Evolutionary conservation across 176 grass and related monocot genomes (phyloP).

Genomic region (Rhynchospora breviuscula): DNA sequence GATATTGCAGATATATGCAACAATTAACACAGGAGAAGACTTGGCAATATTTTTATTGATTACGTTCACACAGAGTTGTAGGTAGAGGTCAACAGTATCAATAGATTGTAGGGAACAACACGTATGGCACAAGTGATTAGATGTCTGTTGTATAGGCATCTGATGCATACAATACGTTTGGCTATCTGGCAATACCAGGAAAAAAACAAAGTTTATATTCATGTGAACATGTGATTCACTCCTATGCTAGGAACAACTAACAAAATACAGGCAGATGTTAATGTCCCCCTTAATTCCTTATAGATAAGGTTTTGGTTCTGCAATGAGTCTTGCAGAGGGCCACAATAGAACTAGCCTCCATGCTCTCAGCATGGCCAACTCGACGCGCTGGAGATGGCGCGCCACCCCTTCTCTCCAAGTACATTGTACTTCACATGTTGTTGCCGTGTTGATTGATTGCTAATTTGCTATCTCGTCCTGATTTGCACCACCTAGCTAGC

Average conservation of each 20-base stretch:
- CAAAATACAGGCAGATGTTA: not conserved
- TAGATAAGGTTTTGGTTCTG: not conserved
- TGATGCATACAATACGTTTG: not conserved
- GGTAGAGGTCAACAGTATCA: not conserved
- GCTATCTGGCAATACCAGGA: not conserved
- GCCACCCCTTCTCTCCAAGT: not conserved
- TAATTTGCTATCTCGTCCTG: not conserved
- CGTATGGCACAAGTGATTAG: not conserved
- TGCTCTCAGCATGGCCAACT: slow-evolving; percentile 1
- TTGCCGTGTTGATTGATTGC: not conserved
- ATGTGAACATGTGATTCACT: not conserved
- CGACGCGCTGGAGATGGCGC: not conserved
- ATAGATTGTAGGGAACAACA: not conserved
- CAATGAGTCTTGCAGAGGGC: not conserved
- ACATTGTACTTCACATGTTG: not conserved
- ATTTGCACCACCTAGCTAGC: not conserved
- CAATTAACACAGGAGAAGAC: not conserved
- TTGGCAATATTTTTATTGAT: not conserved
- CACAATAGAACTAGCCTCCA: not conserved
- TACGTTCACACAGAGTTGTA: not conserved
- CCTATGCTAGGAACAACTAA: not conserved
- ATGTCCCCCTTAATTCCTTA: not conserved
- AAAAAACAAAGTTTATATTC: not conserved
- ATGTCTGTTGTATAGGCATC: too few species aligned
- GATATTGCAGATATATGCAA: not conserved